phyloP scores from a whole-genome alignment of 306 rosid species.

The Cicer judaicum region DNA sequence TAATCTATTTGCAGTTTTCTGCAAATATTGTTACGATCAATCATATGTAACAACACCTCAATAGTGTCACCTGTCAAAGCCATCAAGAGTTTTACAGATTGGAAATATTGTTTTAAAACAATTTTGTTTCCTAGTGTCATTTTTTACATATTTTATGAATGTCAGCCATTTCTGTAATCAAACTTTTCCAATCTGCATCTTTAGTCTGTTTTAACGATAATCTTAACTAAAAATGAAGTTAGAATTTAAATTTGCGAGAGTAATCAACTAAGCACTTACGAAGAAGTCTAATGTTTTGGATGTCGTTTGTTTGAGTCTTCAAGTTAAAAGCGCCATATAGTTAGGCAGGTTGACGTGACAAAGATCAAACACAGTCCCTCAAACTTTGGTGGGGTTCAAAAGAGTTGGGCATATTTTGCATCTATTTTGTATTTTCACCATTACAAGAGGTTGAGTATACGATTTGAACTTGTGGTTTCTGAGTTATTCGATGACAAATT shows the following conservation, averaged over 20 bases:
- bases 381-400: background rate
- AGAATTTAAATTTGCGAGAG: slow-evolving; percentile 12
- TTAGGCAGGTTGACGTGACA: background rate
- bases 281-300: background rate
- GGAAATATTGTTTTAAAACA: slow-evolving; percentile 26
- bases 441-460: background rate
- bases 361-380: no score
- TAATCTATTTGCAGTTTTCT: slow-evolving; percentile 45
- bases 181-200: slow-evolving; percentile 27
- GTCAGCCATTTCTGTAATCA: slow-evolving; percentile 4
- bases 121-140: slow-evolving; percentile 34
- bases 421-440: background rate
- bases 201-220: slow-evolving; percentile 3
- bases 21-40: slow-evolving; percentile 34
- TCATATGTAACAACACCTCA: slow-evolving; percentile 41
- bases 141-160: slow-evolving; percentile 6
- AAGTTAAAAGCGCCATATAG: background rate
- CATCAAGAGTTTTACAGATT: slow-evolving; percentile 34
- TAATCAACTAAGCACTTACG: background rate
- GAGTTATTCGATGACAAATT: background rate
- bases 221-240: background rate
- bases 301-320: background rate
- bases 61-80: slow-evolving; percentile 46
- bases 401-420: background rate
- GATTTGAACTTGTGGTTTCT: background rate